These are phyloP conservation scores for Akanthomyces uredinophilus DNA, from an alignment of 2,329 filamentous ascomycete species.

Conservation along the genomic window DNA sequence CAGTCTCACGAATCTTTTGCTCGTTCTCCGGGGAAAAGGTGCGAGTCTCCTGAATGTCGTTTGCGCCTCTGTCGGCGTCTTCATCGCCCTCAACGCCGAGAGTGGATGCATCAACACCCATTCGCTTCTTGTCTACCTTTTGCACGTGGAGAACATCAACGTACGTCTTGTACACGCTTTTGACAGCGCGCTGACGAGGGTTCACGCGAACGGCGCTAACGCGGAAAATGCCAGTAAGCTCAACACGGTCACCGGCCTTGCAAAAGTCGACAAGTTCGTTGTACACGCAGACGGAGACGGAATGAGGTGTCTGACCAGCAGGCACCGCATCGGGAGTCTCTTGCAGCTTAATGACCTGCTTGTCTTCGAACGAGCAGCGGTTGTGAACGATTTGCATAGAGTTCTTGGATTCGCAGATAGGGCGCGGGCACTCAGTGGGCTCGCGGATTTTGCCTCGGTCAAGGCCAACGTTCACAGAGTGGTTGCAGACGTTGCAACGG, in stretches of 20 bases:
- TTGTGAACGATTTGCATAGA: constrained; percentile 99
- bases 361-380: constrained; percentile 88
- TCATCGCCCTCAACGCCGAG: constrained; percentile 77
- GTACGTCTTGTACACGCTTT: constrained; percentile 96
- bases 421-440: constrained; percentile 81
- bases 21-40: constrained; percentile 84
- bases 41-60: constrained; percentile 74
- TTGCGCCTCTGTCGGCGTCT: constrained; percentile 57
- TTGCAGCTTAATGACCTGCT: constrained; percentile 97
- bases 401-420: constrained; percentile 77
- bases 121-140: constrained; percentile 90
- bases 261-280: constrained; percentile 96
- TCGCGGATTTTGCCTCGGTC: constrained; percentile 96
- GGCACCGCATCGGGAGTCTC: constrained; percentile 94
- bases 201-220: constrained; percentile 92
- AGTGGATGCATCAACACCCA: constrained; percentile 87
- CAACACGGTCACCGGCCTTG: constrained; percentile 93
- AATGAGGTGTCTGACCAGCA: constrained; percentile 94
- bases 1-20: constrained; percentile 77
- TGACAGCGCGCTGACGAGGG: constrained; percentile 84
- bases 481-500: constrained; percentile 87
- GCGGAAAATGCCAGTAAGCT: constrained; percentile 95
- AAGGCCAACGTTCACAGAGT: constrained; percentile 84
- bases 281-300: constrained; percentile 92
- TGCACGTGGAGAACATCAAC: constrained; percentile 93